Conservation (phyloP, 148 eudicot genomes). For the Pharnaceum exiguum region DNA sequence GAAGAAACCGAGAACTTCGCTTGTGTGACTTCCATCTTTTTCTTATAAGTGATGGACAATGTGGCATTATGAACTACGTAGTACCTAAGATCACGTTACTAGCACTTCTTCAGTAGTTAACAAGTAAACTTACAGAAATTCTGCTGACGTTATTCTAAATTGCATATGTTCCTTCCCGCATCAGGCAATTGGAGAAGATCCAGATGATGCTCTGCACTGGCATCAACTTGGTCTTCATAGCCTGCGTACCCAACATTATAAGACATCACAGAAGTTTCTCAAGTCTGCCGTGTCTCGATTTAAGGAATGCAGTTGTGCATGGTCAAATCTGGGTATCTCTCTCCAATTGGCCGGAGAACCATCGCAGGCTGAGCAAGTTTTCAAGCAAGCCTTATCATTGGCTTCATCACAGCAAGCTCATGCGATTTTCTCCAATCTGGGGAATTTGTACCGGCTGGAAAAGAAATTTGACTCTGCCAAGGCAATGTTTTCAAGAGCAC, state of each 20-base stretch:
- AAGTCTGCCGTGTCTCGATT: constrained; percentile 85
- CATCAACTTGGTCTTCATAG: constrained; percentile 94
- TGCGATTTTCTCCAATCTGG: constrained; percentile 69
- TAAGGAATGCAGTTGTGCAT: constrained; percentile 71
- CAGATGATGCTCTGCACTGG: constrained; percentile 90
- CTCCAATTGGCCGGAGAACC: constrained; percentile 70
- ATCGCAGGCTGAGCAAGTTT: constrained; percentile 77
- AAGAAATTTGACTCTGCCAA: constrained; percentile 63
- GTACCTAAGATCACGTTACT: no score
- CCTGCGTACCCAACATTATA: constrained; percentile 75
- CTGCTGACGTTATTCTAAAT: not conserved
- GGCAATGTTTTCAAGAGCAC: constrained; percentile 89
- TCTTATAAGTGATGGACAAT: no score
- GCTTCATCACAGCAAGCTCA: constrained; percentile 71
- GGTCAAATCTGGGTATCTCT: constrained; percentile 98
- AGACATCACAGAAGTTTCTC: constrained; percentile 70
- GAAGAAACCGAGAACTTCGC: no score
- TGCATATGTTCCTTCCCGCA: constrained; percentile 1
- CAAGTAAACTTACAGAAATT: not conserved
- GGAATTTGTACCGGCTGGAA: constrained; percentile 80
- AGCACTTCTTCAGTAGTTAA: no score
- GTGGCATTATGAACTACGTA: no score
- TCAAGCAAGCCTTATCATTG: constrained; percentile 68
- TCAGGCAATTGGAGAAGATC: constrained; percentile 90
- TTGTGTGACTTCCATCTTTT: no score